Conservation (phyloP, 73 alveolate genomes). For the Stentor coeruleus region DNA sequence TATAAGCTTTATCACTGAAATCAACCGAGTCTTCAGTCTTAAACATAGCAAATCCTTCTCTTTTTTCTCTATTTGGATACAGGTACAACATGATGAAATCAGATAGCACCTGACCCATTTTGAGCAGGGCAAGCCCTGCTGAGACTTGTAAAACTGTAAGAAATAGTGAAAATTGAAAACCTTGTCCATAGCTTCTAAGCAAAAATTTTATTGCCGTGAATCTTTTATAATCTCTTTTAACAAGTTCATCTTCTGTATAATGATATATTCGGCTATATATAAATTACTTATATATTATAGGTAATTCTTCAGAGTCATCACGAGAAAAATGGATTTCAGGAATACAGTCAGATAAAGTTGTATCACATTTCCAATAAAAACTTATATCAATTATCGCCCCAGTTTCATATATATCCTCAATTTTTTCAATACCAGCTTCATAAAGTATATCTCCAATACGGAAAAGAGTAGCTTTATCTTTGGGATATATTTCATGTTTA, state of each 20-base stretch:
- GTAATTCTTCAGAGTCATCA: background rate
- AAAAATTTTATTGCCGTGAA: background rate
- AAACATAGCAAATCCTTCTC: background rate
- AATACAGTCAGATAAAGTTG: background rate
- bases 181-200: constrained; percentile 8
- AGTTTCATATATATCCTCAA: background rate
- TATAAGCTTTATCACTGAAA: constrained; percentile 11
- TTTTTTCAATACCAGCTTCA: constrained; percentile 22
- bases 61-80: constrained; percentile 2
- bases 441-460: background rate
- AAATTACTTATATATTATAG: background rate
- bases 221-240: background rate
- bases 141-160: constrained; percentile 6
- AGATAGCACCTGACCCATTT: background rate
- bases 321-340: background rate
- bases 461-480: background rate
- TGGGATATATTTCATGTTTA: background rate
- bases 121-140: constrained; percentile 12
- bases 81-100: background rate
- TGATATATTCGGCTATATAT: background rate
- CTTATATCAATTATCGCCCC: constrained; percentile 8
- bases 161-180: background rate
- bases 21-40: constrained; percentile 18
- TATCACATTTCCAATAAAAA: background rate
- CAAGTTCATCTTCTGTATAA: background rate